Evolutionary conservation across 2,329 filamentous ascomycete species (phyloP), one percentile per base, ranked within the genome.

Genomic region (Parascedosporium putredinis): DNA sequence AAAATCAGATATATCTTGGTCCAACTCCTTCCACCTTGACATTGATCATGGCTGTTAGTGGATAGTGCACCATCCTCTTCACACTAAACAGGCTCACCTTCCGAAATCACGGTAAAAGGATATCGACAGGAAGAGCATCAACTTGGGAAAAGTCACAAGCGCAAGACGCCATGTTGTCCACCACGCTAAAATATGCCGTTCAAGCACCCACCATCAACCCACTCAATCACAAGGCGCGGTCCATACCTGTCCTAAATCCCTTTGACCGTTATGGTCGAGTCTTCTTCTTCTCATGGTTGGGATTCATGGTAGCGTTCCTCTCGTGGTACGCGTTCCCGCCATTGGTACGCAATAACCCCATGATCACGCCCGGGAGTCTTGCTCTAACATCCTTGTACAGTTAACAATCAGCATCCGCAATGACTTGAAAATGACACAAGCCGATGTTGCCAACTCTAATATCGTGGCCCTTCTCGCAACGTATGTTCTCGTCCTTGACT

Each of bases 241-340:
- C 86, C 0, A 79, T 95, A 44, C 89, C 89, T 0, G 64, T 87
- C 20, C 69, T 95, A 54, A 95, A 95, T 63, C 78, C 84, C 0
- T 62, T 90, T 58, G 76, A 94, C 63, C 70, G 81, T 57, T 89
- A 95, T 70, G 89, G 88, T 33, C 78, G 88, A 5, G 88, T 93
- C 0, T 95, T 94, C 67, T 88, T 90, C 72, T 95, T 95, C 69
- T 86, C 85, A 1, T 93, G 86, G 81, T 75, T 89, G 45, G 86
- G 86, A 2, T 93, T 93, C 66, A 82, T 93, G 76, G 78, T 91
- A 49, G 84, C 86, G 6, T 95, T 95, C 67, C 87, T 88, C 76
- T 89, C 87, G 9, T 95, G 86, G 86, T 95, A 94, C 70, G 86
- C 89, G 2, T 95, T 95, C 66, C 87, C 89, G 55, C 89, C 89